Evolutionary conservation across 495 filamentous ascomycete species (phyloP).

Genomic region (Halenospora varia): DNA sequence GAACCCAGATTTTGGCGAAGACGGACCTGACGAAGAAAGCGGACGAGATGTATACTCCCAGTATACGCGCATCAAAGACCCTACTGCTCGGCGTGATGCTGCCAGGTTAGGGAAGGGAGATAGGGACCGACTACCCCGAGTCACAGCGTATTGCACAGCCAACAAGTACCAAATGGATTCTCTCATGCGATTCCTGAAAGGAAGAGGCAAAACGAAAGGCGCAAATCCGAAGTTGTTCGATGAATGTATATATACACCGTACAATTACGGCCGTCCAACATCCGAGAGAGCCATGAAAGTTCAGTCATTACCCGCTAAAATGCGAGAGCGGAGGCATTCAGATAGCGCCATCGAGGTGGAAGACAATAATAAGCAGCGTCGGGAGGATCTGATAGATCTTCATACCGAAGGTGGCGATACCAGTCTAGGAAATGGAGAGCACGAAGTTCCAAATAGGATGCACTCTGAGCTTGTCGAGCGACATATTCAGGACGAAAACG

Average conservation of each 20-base stretch:
- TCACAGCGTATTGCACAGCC: slow-evolving; percentile 95
- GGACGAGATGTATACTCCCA: slow-evolving; percentile 96
- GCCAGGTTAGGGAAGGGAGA: slow-evolving; percentile 92
- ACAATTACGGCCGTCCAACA: slow-evolving; percentile 54
- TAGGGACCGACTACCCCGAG: slow-evolving; percentile 76
- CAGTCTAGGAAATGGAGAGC: slow-evolving; percentile 29
- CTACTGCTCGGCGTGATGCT: slow-evolving; percentile 87
- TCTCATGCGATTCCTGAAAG: slow-evolving; percentile 85
- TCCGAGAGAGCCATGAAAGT: slow-evolving; percentile 31
- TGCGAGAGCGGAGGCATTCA: slow-evolving; percentile 63
- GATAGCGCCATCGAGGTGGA: slow-evolving; percentile 57
- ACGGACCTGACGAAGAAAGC: slow-evolving; percentile 76
- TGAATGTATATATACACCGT: slow-evolving; percentile 95
- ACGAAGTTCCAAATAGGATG: slow-evolving; percentile 19
- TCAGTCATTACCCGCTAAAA: slow-evolving; percentile 33
- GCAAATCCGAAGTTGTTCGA: slow-evolving; percentile 88
- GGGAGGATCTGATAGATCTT: slow-evolving; percentile 53
- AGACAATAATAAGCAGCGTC: slow-evolving; percentile 38
- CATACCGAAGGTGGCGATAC: slow-evolving; percentile 32
- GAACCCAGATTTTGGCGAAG: slow-evolving; percentile 78
- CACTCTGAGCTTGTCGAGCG: slow-evolving; percentile 14
- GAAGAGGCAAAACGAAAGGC: slow-evolving; percentile 65
- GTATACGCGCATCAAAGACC: slow-evolving; percentile 90
- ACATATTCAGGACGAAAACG: slow-evolving; percentile 14
- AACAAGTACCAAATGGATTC: slow-evolving; percentile 84